These are phyloP conservation scores for Ophiostoma perfectum DNA, from an alignment of 2,329 filamentous ascomycete species.

Conservation along the genomic window DNA sequence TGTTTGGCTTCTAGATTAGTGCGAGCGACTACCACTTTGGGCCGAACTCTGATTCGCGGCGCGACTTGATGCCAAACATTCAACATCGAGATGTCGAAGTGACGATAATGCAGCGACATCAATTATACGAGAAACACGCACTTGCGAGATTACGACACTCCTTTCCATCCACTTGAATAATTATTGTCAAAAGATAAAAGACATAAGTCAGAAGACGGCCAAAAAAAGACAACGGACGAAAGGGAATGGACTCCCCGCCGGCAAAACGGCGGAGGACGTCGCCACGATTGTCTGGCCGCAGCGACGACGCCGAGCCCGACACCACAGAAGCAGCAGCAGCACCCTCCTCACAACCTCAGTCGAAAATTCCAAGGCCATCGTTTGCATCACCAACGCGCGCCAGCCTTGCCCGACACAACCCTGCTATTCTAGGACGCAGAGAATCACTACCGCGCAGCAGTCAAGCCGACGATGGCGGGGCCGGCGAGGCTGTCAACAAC, in stretches of 20 bases:
- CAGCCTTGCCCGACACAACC: conserved; percentile 57
- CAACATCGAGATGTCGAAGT: not conserved
- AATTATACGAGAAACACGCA: not conserved
- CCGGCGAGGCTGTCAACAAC: conserved; percentile 23
- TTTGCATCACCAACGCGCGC: conserved; percentile 64
- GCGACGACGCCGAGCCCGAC: conserved; percentile 20
- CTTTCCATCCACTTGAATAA: not conserved
- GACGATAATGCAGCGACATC: not conserved
- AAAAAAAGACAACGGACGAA: not conserved
- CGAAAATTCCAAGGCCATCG: conserved; percentile 42
- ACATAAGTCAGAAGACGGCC: too few relatives aligned
- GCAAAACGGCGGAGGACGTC: conserved; percentile 61
- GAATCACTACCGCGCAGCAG: conserved; percentile 29
- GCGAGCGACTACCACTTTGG: conserved; percentile 1
- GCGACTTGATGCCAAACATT: conserved; percentile 5
- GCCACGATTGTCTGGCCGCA: conserved; percentile 43
- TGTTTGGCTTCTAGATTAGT: not conserved
- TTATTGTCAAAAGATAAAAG: too few relatives aligned
- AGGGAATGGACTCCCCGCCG: conserved; percentile 41
- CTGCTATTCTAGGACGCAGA: conserved; percentile 45
- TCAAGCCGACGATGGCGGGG: conserved; percentile 15
- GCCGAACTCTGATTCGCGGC: conserved; percentile 8
- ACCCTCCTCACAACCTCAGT: conserved; percentile 14
- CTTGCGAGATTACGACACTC: not conserved
- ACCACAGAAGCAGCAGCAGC: conserved; percentile 14